Conservation (phyloP, 2,329 filamentous ascomycete species). For the Stagonosporopsis chrysanthemi region DNA sequence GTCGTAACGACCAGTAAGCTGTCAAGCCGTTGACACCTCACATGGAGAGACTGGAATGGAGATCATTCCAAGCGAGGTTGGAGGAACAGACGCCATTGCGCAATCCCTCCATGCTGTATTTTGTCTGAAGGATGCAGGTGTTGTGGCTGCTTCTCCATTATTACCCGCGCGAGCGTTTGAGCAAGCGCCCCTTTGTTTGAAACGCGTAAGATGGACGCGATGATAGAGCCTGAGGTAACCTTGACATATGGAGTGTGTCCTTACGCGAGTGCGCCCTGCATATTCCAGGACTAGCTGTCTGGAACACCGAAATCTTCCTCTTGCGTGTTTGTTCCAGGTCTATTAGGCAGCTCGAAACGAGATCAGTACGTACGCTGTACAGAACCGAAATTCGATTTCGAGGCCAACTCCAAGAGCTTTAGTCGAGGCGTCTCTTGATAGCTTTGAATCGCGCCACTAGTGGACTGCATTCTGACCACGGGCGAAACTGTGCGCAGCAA, state of each 20-base stretch:
- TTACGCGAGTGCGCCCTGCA: slow-evolving; percentile 4
- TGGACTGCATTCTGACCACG: slow-evolving; percentile 17
- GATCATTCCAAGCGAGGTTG: slow-evolving; percentile 1
- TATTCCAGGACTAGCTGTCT: not conserved
- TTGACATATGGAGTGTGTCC: slow-evolving; percentile 1
- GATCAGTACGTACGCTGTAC: not conserved
- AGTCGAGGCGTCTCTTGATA: not conserved
- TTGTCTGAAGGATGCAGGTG: not conserved
- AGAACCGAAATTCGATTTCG: not conserved
- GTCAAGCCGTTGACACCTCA: slow-evolving; percentile 7
- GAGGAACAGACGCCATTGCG: not conserved
- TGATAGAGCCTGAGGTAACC: not conserved
- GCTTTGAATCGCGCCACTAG: slow-evolving; percentile 2
- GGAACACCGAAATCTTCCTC: not conserved
- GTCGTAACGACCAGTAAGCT: not conserved
- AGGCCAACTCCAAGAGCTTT: not conserved
- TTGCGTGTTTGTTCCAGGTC: not conserved
- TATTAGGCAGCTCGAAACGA: not conserved
- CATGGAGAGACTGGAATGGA: slow-evolving; percentile 18
- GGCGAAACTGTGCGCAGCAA: slow-evolving; percentile 33
- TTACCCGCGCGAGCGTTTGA: slow-evolving; percentile 11
- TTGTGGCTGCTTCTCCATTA: not conserved
- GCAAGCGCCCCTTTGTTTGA: slow-evolving; percentile 7
- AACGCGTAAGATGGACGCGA: slow-evolving; percentile 10
- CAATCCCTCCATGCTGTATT: slow-evolving; percentile 6